Percentiles rank a stretch among this genome's conserved stretches.
phyloP scores from a whole-genome alignment of 805 yeast genomes.

The Blastobotrys parvus region DNA sequence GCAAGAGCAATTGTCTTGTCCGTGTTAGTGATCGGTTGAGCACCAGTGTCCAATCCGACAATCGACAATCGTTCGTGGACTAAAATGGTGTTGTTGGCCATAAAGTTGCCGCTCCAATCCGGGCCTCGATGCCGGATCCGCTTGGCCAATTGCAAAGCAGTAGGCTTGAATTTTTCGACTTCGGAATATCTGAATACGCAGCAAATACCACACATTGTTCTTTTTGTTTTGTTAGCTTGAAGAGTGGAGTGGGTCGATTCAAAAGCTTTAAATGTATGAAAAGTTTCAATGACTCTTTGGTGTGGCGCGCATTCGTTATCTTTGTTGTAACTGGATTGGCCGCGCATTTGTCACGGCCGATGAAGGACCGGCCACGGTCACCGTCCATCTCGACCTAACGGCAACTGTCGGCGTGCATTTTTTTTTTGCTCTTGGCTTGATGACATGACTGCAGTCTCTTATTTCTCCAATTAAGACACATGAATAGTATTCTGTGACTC shows the following conservation, averaged over 20 bases:
- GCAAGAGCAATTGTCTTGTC: conserved; percentile 69
- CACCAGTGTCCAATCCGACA: conserved; percentile 96
- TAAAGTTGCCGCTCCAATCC: conserved; percentile 91
- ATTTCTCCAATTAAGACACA: too few species aligned
- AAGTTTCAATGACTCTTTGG: background rate
- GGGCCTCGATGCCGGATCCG: conserved; percentile 98
- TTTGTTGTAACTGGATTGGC: too few species aligned
- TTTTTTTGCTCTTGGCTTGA: too few species aligned
- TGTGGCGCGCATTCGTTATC: background rate
- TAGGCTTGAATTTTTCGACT: conserved; percentile 70
- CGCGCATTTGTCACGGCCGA: too few species aligned
- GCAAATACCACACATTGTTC: conserved; percentile 91
- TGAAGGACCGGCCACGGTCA: too few species aligned
- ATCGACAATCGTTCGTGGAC: conserved; percentile 96
- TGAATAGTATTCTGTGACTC: too few species aligned
- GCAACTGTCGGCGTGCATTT: too few species aligned
- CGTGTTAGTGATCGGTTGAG: conserved; percentile 86
- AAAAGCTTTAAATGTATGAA: background rate
- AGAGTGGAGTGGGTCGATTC: background rate
- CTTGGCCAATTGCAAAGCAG: conserved; percentile 84
- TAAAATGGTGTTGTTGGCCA: conserved; percentile 71
- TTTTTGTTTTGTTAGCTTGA: background rate
- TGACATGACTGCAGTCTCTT: too few species aligned
- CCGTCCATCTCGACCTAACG: too few species aligned
- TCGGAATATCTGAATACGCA: conserved; percentile 83